Evolutionary conservation across 257 asterid species (phyloP).

Genomic region (Coffea eugenioides): DNA sequence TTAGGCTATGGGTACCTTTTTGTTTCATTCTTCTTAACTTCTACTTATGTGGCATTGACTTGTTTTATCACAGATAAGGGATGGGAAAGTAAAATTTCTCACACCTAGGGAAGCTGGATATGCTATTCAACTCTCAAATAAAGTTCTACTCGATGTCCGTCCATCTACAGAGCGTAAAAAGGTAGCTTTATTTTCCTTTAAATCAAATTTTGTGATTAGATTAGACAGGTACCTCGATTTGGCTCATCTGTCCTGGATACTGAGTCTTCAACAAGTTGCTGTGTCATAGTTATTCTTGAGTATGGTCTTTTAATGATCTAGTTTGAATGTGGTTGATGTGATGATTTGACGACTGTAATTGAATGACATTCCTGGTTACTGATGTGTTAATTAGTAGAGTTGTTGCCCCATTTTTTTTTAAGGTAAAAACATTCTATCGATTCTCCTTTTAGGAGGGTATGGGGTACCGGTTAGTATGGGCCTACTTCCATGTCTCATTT

Average conservation of each 20-base stretch:
- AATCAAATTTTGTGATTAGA: background rate
- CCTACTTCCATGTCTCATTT: background rate
- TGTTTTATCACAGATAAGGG: constrained; percentile 54
- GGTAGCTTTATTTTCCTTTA: constrained; percentile 33
- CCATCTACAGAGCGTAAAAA: constrained; percentile 76
- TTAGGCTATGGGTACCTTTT: background rate
- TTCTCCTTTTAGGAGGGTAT: background rate
- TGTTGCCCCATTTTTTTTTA: background rate
- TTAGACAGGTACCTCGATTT: background rate
- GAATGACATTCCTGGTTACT: background rate
- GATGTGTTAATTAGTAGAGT: background rate
- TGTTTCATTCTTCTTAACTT: background rate
- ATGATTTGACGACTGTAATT: background rate
- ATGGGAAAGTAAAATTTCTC: constrained; percentile 81
- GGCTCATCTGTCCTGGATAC: background rate
- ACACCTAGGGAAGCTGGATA: constrained; percentile 97
- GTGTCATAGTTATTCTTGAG: too few relatives aligned
- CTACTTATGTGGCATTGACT: constrained; percentile 7
- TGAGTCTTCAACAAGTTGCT: background rate
- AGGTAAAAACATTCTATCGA: background rate
- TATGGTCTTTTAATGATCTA: background rate
- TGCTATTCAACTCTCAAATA: constrained; percentile 82
- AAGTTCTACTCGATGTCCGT: constrained; percentile 86
- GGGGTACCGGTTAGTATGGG: background rate
- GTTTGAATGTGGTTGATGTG: background rate